Conservation (phyloP, 1,284 basidiomycete genomes). For the Naganishia albida region DNA sequence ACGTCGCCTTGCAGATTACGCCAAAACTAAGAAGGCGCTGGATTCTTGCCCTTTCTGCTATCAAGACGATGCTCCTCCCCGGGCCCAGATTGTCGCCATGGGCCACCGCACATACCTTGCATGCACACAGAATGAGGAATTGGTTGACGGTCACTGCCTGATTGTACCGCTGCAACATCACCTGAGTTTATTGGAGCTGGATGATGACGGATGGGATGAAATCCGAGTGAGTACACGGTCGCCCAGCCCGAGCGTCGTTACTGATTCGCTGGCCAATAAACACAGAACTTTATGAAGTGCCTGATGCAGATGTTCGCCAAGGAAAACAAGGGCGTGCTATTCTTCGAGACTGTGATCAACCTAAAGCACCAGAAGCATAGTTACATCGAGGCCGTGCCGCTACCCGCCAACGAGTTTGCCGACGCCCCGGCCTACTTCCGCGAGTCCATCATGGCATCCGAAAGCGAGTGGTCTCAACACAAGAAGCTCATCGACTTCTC, state of each 20-base stretch:
- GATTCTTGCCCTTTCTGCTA: conserved; percentile 85
- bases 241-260: conserved; percentile 11
- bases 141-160: conserved; percentile 83
- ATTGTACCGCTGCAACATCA: conserved; percentile 97
- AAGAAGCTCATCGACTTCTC: conserved; percentile 95
- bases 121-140: conserved; percentile 80
- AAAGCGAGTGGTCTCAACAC: conserved; percentile 96
- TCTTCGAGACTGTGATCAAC: conserved; percentile 87
- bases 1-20: conserved; percentile 74
- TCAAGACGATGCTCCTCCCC: conserved; percentile 73
- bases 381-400: conserved; percentile 84
- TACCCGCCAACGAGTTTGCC: conserved; percentile 81
- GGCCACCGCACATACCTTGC: conserved; percentile 87
- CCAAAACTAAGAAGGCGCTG: conserved; percentile 85
- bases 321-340: conserved; percentile 83
- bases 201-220: conserved; percentile 99
- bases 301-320: conserved; percentile 91
- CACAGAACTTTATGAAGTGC: conserved; percentile 98
- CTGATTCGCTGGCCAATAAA: background rate
- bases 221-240: conserved; percentile 65
- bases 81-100: conserved; percentile 79
- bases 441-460: conserved; percentile 87
- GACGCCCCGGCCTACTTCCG: conserved; percentile 90
- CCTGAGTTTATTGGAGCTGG: conserved; percentile 84
- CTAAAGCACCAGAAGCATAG: conserved; percentile 88